Evolutionary conservation across 441 rosid genomes (phyloP), one percentile per base, ranked within the genome.

Genomic region (Croton laevigatus): DNA sequence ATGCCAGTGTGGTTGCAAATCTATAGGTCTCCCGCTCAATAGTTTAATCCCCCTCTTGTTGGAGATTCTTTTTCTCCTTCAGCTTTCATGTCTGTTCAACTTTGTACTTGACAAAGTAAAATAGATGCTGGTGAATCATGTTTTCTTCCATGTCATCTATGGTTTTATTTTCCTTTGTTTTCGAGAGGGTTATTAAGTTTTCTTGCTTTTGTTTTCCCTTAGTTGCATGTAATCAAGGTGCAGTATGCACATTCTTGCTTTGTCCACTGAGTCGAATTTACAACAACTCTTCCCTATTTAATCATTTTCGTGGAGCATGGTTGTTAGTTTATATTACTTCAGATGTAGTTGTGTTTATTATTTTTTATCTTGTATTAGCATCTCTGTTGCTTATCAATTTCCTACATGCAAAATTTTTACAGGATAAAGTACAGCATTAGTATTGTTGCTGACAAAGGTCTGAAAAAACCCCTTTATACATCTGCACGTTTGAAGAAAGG

Each of bases 401-500:
- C 0, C 3, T 71, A 71, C 68, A 54, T 76, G 59, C 44, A 42
- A 73, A 27, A 59, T 69, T 16, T 62, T 40, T 80, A 34, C 81
- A 93, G 99, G 99, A 89, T 93, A 66, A 96, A 96, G 72, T 96
- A 96, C 84, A 91, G 97, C 80, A 89, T 96, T 65, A 93, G 97
- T 75, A 89, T 96, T 62, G 96, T 96, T 3, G 98, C 99, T 3
- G 99, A 96, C 76, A 96, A 93, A 79, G 99, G 99, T 79, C 88
- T 96, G 70, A 96, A 96, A 77, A 93, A 91, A 80, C 89, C 97
- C 51, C 90, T 90, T 0, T 91, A 86, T 77, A 96, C 99, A 69
- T 96, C 99, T 76, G 97, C 98, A 22, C 97, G 98, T 37, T 81
- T 96, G 87, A 96, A 93, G 83, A 96, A 93, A 78, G 98, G 98